These are phyloP conservation scores for Penicillium sp. DNA, from an alignment of 2,329 filamentous ascomycete genomes.

Conservation along the genomic window DNA sequence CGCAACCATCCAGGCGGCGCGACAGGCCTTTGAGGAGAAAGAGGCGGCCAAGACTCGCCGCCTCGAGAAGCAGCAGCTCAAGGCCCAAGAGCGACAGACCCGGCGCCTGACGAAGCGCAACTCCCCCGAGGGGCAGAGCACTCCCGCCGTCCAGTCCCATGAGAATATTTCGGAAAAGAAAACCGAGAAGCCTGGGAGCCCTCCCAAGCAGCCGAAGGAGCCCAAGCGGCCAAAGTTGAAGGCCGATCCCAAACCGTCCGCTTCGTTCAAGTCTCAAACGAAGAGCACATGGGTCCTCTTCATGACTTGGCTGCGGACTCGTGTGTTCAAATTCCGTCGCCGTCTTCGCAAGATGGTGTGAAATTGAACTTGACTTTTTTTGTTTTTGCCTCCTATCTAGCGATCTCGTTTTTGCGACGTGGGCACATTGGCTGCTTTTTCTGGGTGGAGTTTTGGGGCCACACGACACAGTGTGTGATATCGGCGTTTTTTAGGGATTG, in stretches of 20 bases:
- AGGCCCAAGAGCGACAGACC: conserved; percentile 48
- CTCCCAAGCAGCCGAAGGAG: conserved; percentile 1
- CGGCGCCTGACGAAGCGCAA: conserved; percentile 47
- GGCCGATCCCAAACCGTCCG: conserved; percentile 8
- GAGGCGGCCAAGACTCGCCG: conserved; percentile 60
- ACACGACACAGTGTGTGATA: neutral
- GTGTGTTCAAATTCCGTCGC: conserved; percentile 54
- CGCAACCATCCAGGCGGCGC: conserved; percentile 58
- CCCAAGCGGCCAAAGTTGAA: neutral
- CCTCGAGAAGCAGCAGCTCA: conserved; percentile 55
- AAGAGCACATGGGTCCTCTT: conserved; percentile 55
- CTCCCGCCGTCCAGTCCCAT: conserved; percentile 12
- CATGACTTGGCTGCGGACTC: conserved; percentile 59
- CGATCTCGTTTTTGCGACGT: conserved; percentile 14
- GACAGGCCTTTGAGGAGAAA: conserved; percentile 61
- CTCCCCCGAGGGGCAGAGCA: conserved; percentile 13
- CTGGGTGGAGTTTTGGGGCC: neutral
- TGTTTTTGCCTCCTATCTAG: conserved; percentile 12
- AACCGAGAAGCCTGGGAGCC: conserved; percentile 6
- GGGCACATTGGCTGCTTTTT: conserved; percentile 9
- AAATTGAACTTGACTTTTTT: conserved; percentile 33
- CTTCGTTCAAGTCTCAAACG: conserved; percentile 36
- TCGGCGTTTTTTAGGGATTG: conserved; percentile 3
- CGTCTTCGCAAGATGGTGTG: conserved; percentile 33
- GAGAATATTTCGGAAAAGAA: conserved; percentile 26